Base-by-base conservation (phyloP, 108 stramenopile genomes). In the Nitzschia palea region DNA sequence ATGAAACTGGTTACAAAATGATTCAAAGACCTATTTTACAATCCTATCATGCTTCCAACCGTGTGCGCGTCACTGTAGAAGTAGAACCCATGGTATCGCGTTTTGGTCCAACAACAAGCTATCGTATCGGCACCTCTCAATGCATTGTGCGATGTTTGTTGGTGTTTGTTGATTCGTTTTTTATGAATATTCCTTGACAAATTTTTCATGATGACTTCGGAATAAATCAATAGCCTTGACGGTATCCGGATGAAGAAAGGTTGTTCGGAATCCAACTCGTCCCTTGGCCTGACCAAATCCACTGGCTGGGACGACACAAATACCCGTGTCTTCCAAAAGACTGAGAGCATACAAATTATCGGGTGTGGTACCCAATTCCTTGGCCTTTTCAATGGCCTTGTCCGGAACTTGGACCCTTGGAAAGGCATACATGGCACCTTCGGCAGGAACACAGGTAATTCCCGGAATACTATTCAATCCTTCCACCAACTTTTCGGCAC, bases 341-440 rank as follows among this genome's bases (percentile, higher is more conserved):
- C 77, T 73, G 25, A 98, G 65, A 32, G 94, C 91, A 62, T 98
- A 98, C 36, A 95, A 50, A 17, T 84, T 87, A 62, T 98, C 97
- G 26, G 96, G 94, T 0, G 89, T 74, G 47, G 86, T 83, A 50
- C 82, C 89, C 18, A 73, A 65, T 17, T 70, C 71, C 15, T 69
- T 55, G 0, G 96, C 95, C 14, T 76, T 93, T n/a, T 85, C 91
- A 34, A 98, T 57, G 17, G 95, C 94, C 42, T 79, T 84, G 12
- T 43, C 55, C 9, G 97, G 94, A 26, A 98, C 64, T 27, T 80
- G 60, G 42, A 98, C 88, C 20, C 68, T 62, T 0, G 97, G 97
- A 73, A 98, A 98, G 18, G 94, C 93, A 71, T 98, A 98, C 91
- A 98, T 90, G 42, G 97, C 96, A 29, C 97, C 97, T 52, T 98